Percentiles rank a stretch among this genome's conserved stretches.
Evolutionary conservation across 1,139 yeast species (phyloP).

Genomic region (Saccharomyces hybrid): DNA sequence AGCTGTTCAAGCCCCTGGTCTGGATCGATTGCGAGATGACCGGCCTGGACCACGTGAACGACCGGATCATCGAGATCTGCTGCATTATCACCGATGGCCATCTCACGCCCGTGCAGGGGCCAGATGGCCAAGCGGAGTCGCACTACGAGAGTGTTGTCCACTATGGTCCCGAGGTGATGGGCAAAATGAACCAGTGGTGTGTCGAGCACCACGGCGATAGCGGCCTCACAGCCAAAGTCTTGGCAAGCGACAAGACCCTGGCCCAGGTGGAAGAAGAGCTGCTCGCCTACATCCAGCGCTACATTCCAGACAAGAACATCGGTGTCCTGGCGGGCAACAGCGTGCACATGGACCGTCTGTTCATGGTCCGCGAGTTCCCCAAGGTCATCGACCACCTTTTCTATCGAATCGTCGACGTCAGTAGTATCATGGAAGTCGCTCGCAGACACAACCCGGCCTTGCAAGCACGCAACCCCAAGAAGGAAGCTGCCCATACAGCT

Average conservation of each 20-base stretch:
- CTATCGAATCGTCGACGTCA: constrained; percentile 84
- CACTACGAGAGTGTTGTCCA: constrained; percentile 72
- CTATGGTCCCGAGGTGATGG: constrained; percentile 56
- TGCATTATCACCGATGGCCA: constrained; percentile 82
- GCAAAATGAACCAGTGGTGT: constrained; percentile 83
- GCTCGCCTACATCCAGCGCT: constrained; percentile 49
- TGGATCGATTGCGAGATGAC: constrained; percentile 97
- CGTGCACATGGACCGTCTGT: constrained; percentile 83
- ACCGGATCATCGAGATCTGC: constrained; percentile 83
- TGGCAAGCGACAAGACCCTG: constrained; percentile 47
- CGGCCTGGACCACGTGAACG: constrained; percentile 67
- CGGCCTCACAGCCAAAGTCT: constrained; percentile 69
- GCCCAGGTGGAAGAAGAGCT: constrained; percentile 58
- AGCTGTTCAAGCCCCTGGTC: constrained; percentile 40
- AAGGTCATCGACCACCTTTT: constrained; percentile 60
- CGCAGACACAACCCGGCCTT: constrained; percentile 65
- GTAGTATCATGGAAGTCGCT: constrained; percentile 73
- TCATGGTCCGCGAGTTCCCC: constrained; percentile 81
- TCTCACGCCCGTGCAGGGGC: constrained; percentile 40
- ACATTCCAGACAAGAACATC: constrained; percentile 43
- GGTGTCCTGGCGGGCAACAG: constrained; percentile 87
- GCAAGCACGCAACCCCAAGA: constrained; percentile 47
- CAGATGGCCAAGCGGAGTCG: constrained; percentile 8
- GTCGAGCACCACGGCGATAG: constrained; percentile 64
- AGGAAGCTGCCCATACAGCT: constrained; percentile 74